Evolutionary conservation across 805 yeast species (phyloP).

Genomic region (Ogataea methylovora): DNA sequence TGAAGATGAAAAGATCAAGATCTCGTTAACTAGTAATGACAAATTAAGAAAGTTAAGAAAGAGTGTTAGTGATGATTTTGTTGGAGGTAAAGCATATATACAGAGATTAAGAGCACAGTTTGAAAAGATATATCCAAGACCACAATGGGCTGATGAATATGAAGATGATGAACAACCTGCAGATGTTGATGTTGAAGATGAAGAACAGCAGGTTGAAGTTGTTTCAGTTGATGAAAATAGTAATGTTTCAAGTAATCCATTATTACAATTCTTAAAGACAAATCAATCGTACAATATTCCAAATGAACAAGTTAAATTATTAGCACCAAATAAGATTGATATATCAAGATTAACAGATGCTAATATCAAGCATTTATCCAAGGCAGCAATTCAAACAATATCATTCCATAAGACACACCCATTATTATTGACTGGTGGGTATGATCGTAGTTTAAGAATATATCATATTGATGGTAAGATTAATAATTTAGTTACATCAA

Average conservation of each 20-base stretch:
- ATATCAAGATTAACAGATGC: constrained; percentile 86
- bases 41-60: constrained; percentile 66
- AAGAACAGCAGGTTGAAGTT: not conserved
- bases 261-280: constrained; percentile 23
- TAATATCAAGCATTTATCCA: constrained; percentile 58
- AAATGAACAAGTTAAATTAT: constrained; percentile 38
- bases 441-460: constrained; percentile 78
- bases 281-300: constrained; percentile 22
- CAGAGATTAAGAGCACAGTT: constrained; percentile 49
- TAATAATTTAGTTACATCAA: constrained; percentile 75
- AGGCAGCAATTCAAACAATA: constrained; percentile 77
- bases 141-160: constrained; percentile 66
- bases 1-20: constrained; percentile 70
- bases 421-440: constrained; percentile 82
- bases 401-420: constrained; percentile 85
- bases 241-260: constrained; percentile 23
- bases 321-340: constrained; percentile 66
- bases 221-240: constrained; percentile 3
- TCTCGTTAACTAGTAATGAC: constrained; percentile 54
- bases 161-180: constrained; percentile 27
- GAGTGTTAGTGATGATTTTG: constrained; percentile 29
- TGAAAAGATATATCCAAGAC: constrained; percentile 68
- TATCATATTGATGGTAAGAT: constrained; percentile 85
- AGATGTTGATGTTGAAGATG: constrained; percentile 9
- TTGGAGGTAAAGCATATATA: constrained; percentile 26